These are phyloP conservation scores for Euphrasia confusa DNA, from an alignment of 257 asterid species.

Conservation along the genomic window DNA sequence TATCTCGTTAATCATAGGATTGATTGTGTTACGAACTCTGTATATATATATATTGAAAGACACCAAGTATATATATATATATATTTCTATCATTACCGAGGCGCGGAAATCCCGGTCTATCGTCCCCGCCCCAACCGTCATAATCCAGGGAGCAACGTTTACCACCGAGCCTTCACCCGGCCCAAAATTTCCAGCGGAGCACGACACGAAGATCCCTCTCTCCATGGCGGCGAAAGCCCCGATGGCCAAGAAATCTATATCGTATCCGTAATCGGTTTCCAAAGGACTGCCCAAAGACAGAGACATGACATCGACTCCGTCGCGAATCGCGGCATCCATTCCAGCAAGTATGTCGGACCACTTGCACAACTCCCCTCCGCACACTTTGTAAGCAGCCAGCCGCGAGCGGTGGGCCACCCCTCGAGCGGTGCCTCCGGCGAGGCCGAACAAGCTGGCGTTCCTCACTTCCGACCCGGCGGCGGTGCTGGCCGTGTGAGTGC, in stretches of 20 bases:
- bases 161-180: conserved; percentile 28
- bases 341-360: conserved; percentile 62
- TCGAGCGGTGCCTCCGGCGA: conserved; percentile 50
- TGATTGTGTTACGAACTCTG: no score
- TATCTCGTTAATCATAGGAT: no score
- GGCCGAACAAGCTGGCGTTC: conserved; percentile 41
- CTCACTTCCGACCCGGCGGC: conserved; percentile 42
- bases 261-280: background rate
- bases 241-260: conserved; percentile 56
- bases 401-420: conserved; percentile 65
- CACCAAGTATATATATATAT: no score
- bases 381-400: conserved; percentile 57
- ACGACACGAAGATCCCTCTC: conserved; percentile 66
- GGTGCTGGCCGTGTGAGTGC: conserved; percentile 60
- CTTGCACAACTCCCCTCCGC: conserved; percentile 46
- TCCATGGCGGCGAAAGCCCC: conserved; percentile 70
- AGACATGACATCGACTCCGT: conserved; percentile 64
- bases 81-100: background rate
- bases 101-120: conserved; percentile 52
- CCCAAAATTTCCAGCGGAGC: conserved; percentile 61
- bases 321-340: conserved; percentile 54
- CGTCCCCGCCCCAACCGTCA: conserved; percentile 71
- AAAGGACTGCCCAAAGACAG: conserved; percentile 39
- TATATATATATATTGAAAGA: no score
- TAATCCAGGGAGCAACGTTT: conserved; percentile 63